phyloP scores from a whole-genome alignment of 2,329 filamentous ascomycete species.

The Reticulascus tulasneorum region DNA sequence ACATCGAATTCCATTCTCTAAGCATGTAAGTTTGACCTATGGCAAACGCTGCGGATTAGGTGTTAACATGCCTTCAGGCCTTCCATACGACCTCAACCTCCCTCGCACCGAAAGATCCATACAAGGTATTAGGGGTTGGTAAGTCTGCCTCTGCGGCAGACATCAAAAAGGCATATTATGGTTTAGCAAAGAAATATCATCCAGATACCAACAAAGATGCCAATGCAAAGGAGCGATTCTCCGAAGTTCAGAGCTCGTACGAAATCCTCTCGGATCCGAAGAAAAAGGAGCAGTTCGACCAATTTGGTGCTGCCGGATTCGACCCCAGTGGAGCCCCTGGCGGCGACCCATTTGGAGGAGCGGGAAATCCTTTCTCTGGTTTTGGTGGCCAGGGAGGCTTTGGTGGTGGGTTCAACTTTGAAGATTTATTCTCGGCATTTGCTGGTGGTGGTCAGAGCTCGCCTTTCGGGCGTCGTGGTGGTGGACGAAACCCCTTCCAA shows the following conservation, averaged over 20 bases:
- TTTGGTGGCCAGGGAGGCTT: slow-evolving; percentile 64
- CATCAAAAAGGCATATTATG: slow-evolving; percentile 98
- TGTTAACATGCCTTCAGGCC: slow-evolving; percentile 26
- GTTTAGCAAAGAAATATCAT: slow-evolving; percentile 94
- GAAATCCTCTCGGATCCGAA: slow-evolving; percentile 89
- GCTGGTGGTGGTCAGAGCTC: slow-evolving; percentile 50
- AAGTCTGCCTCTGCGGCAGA: slow-evolving; percentile 78
- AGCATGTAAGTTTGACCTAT: slow-evolving; percentile 14
- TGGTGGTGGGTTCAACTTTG: slow-evolving; percentile 81
- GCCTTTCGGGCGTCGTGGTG: slow-evolving; percentile 52
- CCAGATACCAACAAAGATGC: slow-evolving; percentile 97
- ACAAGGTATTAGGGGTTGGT: slow-evolving; percentile 77
- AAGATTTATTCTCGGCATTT: slow-evolving; percentile 91
- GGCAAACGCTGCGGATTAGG: background rate
- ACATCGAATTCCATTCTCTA: slow-evolving; percentile 18
- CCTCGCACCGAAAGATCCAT: slow-evolving; percentile 69
- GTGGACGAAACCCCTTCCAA: slow-evolving; percentile 63
- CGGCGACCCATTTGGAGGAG: slow-evolving; percentile 58
- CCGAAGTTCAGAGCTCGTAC: slow-evolving; percentile 89
- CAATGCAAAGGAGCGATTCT: slow-evolving; percentile 89
- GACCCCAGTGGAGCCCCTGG: slow-evolving; percentile 67
- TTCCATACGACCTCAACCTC: slow-evolving; percentile 58
- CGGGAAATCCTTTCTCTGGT: slow-evolving; percentile 60
- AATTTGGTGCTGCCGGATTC: slow-evolving; percentile 84
- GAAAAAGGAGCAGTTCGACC: slow-evolving; percentile 89